These are phyloP conservation scores for Lachancea quebecensis DNA, from an alignment of 805 yeast species.

Conservation along the genomic window DNA sequence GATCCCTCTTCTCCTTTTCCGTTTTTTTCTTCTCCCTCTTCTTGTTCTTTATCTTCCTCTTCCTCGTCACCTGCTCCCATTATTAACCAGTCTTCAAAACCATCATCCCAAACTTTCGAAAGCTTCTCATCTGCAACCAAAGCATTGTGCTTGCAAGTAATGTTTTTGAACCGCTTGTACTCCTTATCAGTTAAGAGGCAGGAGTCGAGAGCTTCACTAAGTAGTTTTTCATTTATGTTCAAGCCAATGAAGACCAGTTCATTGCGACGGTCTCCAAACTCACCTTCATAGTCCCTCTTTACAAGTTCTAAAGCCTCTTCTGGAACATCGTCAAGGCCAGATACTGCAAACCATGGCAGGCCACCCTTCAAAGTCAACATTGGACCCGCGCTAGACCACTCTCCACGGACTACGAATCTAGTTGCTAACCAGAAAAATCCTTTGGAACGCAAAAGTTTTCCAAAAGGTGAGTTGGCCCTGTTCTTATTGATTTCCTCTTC, in stretches of 20 bases:
- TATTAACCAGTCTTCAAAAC: slow-evolving; percentile 39
- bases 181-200: slow-evolving; percentile 39
- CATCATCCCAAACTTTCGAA: slow-evolving; percentile 33
- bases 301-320: slow-evolving; percentile 29
- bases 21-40: not conserved
- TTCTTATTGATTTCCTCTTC: slow-evolving; percentile 31
- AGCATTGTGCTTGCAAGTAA: slow-evolving; percentile 27
- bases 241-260: slow-evolving; percentile 42
- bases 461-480: slow-evolving; percentile 34
- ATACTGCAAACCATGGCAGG: slow-evolving; percentile 37
- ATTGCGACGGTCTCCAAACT: slow-evolving; percentile 39
- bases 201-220: slow-evolving; percentile 31
- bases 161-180: slow-evolving; percentile 24
- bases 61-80: not conserved
- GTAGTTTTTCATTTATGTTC: slow-evolving; percentile 25
- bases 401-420: slow-evolving; percentile 36
- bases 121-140: slow-evolving; percentile 30
- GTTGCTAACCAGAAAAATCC: slow-evolving; percentile 43
- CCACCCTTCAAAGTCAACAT: slow-evolving; percentile 39
- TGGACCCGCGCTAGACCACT: slow-evolving; percentile 40
- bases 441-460: slow-evolving; percentile 36
- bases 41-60: not conserved
- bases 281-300: slow-evolving; percentile 34
- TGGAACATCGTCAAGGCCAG: slow-evolving; percentile 32
- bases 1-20: not conserved